Evolutionary conservation across 768 basidiomycete species (phyloP), one percentile per base, ranked within the genome.

Genomic region (Clavaria fumosa): DNA sequence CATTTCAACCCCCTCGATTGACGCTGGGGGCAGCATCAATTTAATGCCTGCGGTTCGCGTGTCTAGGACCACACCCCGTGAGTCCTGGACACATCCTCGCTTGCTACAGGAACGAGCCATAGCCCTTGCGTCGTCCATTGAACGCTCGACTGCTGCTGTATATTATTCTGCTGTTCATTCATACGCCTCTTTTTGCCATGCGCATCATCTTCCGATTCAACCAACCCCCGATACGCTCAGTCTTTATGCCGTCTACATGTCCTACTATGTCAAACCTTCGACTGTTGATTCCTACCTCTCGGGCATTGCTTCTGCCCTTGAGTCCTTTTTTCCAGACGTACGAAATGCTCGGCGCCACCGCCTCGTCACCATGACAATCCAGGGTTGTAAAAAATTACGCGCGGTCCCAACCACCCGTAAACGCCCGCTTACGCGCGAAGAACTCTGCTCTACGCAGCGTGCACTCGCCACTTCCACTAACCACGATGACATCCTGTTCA

Each of bases 81-180:
- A 17, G 21, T 42, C 55, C n/a, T 64, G 64, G 61, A 34, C 56
- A 3, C 21, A 32, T 0, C 53, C 63, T 26, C 43, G 46, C 3
- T 50, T 65, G 3, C n/a, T 52, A 1, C 53, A 46, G 35, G 52
- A 55, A 28, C 27, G 42, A 11, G 43, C 52, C 0, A 43, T 59
- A 7, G 46, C 47, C 18, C 31, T 59, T 1, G 50, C 50, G 3
- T 17, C 41, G 22, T 37, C 50, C 4, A 43, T 55, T 4, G 47
- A 50, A 12, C 14, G 22, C 3, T 35, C 34, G 11, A 47, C 50
- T 1, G 7, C 18, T 26, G 5, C 4, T 4, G 35, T 44, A 0
- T 57, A 57, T 34, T 24, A 40, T 11, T 56, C 53, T 1, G 45
- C 44, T 4, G 43, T 57, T 2, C 47, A 56, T 14, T 55, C 53